Evolutionary conservation across 768 basidiomycete genomes (phyloP).

Genomic region (Macrolepiota dolichaula): DNA sequence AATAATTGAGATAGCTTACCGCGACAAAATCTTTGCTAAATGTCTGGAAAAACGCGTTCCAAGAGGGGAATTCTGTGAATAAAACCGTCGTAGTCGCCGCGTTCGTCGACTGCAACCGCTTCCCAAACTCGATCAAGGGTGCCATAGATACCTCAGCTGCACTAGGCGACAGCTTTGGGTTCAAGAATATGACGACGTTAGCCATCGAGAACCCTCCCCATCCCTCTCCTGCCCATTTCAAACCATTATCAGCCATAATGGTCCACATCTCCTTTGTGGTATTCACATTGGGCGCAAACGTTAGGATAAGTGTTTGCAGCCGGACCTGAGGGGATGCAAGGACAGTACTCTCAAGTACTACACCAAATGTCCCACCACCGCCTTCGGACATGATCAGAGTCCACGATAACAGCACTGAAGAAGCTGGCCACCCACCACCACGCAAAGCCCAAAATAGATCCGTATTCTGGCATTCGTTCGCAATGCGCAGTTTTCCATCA

Average conservation of each 20-base stretch:
- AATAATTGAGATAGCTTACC: slow-evolving; percentile 20
- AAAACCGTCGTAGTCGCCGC: slow-evolving; percentile 23
- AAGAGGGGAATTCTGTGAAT: slow-evolving; percentile 39
- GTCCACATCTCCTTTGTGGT: slow-evolving; percentile 31
- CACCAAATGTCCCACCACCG: slow-evolving; percentile 38
- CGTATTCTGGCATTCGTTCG: slow-evolving; percentile 36
- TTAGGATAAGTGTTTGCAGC: slow-evolving; percentile 33
- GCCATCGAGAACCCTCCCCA: slow-evolving; percentile 44
- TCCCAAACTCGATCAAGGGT: slow-evolving; percentile 35
- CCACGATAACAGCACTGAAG: not conserved
- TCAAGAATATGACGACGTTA: slow-evolving; percentile 39
- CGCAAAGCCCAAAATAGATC: slow-evolving; percentile 47
- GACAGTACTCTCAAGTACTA: slow-evolving; percentile 33
- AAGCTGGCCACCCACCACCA: slow-evolving; percentile 25
- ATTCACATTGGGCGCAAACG: slow-evolving; percentile 22
- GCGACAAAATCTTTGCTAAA: slow-evolving; percentile 36
- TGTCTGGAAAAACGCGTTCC: slow-evolving; percentile 34
- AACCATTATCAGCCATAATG: slow-evolving; percentile 33
- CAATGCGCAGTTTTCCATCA: slow-evolving; percentile 36
- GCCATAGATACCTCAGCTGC: slow-evolving; percentile 38
- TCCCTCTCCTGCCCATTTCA: slow-evolving; percentile 41
- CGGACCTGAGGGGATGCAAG: slow-evolving; percentile 33
- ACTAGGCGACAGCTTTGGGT: slow-evolving; percentile 33
- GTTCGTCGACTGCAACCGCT: slow-evolving; percentile 20
- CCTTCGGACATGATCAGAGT: slow-evolving; percentile 1